Conservation (phyloP, 179 eudicot species). For the Camellia oleifera region DNA sequence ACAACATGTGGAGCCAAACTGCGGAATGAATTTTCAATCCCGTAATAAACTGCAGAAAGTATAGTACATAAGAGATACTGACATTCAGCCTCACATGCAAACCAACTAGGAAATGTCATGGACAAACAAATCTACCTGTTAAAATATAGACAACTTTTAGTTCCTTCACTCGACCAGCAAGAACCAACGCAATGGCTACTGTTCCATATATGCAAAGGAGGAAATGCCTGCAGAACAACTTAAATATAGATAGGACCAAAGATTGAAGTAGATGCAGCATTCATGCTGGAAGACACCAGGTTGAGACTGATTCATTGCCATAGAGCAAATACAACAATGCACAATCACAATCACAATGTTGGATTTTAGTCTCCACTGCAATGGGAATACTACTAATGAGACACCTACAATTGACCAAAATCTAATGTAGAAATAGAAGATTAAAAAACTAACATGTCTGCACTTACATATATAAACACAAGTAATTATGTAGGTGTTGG, state of each 20-base stretch:
- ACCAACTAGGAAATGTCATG: slow-evolving; percentile 12
- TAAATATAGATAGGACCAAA: background rate
- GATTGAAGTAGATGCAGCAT: background rate
- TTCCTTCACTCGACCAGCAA: slow-evolving; percentile 90
- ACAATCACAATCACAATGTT: background rate
- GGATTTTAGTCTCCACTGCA: background rate
- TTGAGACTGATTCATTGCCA: background rate
- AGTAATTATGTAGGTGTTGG: background rate
- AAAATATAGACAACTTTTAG: slow-evolving; percentile 59
- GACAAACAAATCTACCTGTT: slow-evolving; percentile 50
- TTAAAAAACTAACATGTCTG: background rate
- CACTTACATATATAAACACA: no score
- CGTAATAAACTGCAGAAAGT: slow-evolving; percentile 72
- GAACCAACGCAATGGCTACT: slow-evolving; percentile 67
- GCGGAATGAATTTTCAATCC: slow-evolving; percentile 61
- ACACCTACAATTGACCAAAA: background rate
- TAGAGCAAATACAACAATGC: background rate
- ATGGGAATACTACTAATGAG: background rate
- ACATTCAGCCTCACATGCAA: background rate
- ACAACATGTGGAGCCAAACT: slow-evolving; percentile 89
- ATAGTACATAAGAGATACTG: background rate
- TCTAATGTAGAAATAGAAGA: background rate
- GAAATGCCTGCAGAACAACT: slow-evolving; percentile 75
- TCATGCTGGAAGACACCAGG: background rate
- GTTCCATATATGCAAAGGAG: slow-evolving; percentile 86